These are phyloP conservation scores for Suillus lakei DNA, from an alignment of 768 basidiomycete genomes.

Conservation along the genomic window DNA sequence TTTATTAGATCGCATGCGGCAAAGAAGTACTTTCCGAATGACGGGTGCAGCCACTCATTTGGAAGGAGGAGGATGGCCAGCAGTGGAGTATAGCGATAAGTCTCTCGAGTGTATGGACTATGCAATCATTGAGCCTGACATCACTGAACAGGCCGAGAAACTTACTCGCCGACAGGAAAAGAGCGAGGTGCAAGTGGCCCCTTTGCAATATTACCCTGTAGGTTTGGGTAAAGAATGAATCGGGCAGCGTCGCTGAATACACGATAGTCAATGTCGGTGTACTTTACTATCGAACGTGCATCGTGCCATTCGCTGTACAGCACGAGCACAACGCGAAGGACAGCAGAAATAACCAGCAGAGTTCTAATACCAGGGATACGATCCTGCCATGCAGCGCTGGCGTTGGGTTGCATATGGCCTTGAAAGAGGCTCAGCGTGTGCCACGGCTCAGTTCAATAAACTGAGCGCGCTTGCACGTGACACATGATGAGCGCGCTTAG, in stretches of 20 bases:
- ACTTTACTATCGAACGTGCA: slow-evolving; percentile 80
- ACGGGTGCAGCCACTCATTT: slow-evolving; percentile 78
- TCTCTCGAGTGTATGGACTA: slow-evolving; percentile 90
- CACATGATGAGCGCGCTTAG: not conserved
- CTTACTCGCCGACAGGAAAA: slow-evolving; percentile 75
- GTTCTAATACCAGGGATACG: slow-evolving; percentile 46
- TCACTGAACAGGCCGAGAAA: slow-evolving; percentile 22
- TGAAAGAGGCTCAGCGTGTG: too few species aligned
- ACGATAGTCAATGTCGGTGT: slow-evolving; percentile 97
- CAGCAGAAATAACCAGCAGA: slow-evolving; percentile 57
- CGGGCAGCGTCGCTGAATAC: slow-evolving; percentile 93
- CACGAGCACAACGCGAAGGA: slow-evolving; percentile 72
- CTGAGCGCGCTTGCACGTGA: too few species aligned
- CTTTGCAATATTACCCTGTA: slow-evolving; percentile 53
- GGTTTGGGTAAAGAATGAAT: slow-evolving; percentile 61
- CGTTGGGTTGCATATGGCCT: not conserved
- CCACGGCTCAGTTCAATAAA: too few species aligned
- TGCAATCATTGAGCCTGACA: slow-evolving; percentile 11
- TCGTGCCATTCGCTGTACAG: slow-evolving; percentile 93
- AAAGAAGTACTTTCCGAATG: slow-evolving; percentile 93
- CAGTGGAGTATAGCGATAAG: slow-evolving; percentile 96
- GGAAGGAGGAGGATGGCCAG: slow-evolving; percentile 84
- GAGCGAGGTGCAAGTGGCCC: slow-evolving; percentile 57
- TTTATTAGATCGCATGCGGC: slow-evolving; percentile 82
- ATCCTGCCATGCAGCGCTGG: slow-evolving; percentile 14